Base-by-base conservation (phyloP, 2,329 filamentous ascomycete genomes). In the Paecilomyces sp. region DNA sequence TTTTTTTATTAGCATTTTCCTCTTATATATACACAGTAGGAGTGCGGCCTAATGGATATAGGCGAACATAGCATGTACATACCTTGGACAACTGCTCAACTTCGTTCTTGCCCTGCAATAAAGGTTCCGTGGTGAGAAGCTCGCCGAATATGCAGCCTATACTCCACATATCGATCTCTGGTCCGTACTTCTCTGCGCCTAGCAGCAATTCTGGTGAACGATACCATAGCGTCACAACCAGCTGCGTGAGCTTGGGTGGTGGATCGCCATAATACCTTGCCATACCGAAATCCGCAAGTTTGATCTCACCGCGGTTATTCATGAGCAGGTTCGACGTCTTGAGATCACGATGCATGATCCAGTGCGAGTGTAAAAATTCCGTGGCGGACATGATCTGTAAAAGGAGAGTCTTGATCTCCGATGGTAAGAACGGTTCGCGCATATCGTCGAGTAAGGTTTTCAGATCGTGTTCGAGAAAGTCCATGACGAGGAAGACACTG, bases 211-310 rank as follows among this genome's bases (percentile, higher is more conserved):
- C 94, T 0, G 94, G 94, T 0, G 90, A 84, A 59, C 94, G 90
- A 74, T 99, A 99, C 94, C 94, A 99, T 6, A 99, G 83, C 6
- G 94, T 99, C 18, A 97, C 93, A 63, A 99, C 94, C 54, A 97
- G 85, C 71, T 93, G 89, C 2, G 94, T 97, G 61, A 97, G 83
- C 63, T 89, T 88, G 1, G 87, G 83, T 0, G 87, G 81, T 3
- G 93, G 92, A 66, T 91, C 86, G 56, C 89, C 89, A 59, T 90
- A 89, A 77, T 94, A 94, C 30, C 94, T 85, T 3, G 94, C 93
- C 91, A 99, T 97, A 74, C 94, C 94, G 72, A 99, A 99, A 76
- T 99, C 94, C 61, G 94, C 94, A 64, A 99, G 88, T 76, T 97
- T 97, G 75, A 99, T 88, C 73, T 90, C 88, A 54, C 94, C 94